A percentile compares a stretch with the other conserved stretches of the same genome.
These are phyloP conservation scores for Sphaerulina musiva DNA, from an alignment of 2,329 filamentous ascomycete genomes.

Conservation along the genomic window DNA sequence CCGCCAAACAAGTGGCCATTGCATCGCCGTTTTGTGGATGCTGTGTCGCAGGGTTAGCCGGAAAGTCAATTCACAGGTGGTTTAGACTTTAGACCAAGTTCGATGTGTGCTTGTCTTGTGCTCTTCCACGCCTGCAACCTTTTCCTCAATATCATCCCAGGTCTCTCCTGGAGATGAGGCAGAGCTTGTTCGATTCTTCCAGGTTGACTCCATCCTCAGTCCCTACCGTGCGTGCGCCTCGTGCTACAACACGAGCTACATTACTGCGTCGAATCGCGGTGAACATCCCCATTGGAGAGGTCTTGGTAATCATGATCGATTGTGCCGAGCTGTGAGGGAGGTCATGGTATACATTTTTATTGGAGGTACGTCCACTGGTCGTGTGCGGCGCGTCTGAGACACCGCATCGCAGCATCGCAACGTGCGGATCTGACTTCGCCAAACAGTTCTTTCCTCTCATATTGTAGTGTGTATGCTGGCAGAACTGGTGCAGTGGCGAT, in stretches of 20 bases:
- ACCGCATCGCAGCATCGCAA: background rate
- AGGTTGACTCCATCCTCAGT: slow-evolving; percentile 10
- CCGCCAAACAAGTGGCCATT: slow-evolving; percentile 16
- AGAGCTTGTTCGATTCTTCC: slow-evolving; percentile 1
- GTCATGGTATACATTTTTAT: slow-evolving; percentile 5
- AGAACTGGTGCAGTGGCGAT: slow-evolving; percentile 29
- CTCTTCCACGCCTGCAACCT: slow-evolving; percentile 10
- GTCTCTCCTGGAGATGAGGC: slow-evolving; percentile 1
- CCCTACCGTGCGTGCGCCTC: slow-evolving; percentile 12
- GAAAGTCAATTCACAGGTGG: slow-evolving; percentile 6
- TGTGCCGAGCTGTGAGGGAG: background rate
- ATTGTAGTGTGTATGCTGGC: slow-evolving; percentile 16
- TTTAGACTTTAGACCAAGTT: too few relatives aligned
- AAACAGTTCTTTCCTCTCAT: slow-evolving; percentile 8
- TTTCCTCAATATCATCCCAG: slow-evolving; percentile 6
- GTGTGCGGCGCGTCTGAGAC: background rate
- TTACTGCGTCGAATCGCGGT: slow-evolving; percentile 2
- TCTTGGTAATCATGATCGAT: slow-evolving; percentile 3
- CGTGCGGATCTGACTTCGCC: background rate
- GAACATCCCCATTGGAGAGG: background rate
- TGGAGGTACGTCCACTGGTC: slow-evolving; percentile 3
- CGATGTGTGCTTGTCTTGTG: background rate
- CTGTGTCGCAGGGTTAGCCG: slow-evolving; percentile 6
- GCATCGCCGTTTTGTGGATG: background rate
- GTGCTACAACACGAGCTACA: background rate